Conservation (phyloP, 2,329 filamentous ascomycete genomes). For the Colletotrichum australisinense region DNA sequence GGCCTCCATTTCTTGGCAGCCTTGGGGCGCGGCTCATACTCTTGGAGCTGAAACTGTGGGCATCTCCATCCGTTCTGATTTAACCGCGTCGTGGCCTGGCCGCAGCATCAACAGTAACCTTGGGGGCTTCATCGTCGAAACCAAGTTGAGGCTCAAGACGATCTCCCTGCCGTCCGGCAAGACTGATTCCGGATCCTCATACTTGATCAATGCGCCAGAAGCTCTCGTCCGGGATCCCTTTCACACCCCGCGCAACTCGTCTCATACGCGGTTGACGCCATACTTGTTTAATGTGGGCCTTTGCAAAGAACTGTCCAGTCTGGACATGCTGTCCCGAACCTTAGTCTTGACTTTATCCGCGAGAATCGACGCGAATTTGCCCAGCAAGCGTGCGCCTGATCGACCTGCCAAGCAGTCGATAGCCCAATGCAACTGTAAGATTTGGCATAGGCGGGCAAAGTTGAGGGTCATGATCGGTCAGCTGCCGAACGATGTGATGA, state of each 20-base stretch:
- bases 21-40: neutral
- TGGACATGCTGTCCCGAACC: slow-evolving; percentile 1
- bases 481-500: slow-evolving; percentile 24
- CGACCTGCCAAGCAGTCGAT: slow-evolving; percentile 8
- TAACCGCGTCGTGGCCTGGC: neutral
- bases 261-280: slow-evolving; percentile 20
- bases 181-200: slow-evolving; percentile 25
- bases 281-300: slow-evolving; percentile 13
- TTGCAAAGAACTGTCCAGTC: neutral
- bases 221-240: neutral
- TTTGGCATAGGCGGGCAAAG: slow-evolving; percentile 1
- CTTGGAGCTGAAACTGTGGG: neutral
- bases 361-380: neutral
- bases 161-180: slow-evolving; percentile 25
- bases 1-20: neutral
- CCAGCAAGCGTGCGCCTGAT: slow-evolving; percentile 17
- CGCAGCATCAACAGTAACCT: neutral
- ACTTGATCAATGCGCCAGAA: slow-evolving; percentile 28
- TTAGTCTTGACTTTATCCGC: neutral
- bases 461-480: slow-evolving; percentile 25
- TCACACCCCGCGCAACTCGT: slow-evolving; percentile 2
- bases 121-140: slow-evolving; percentile 1
- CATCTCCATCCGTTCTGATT: neutral
- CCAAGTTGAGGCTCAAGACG: slow-evolving; percentile 24
- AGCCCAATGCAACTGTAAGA: slow-evolving; percentile 14